A percentile compares a stretch with the other conserved stretches of the same genome.
Evolutionary conservation across 805 yeast genomes (phyloP).

Genomic region (Ogataea paraovalis): DNA sequence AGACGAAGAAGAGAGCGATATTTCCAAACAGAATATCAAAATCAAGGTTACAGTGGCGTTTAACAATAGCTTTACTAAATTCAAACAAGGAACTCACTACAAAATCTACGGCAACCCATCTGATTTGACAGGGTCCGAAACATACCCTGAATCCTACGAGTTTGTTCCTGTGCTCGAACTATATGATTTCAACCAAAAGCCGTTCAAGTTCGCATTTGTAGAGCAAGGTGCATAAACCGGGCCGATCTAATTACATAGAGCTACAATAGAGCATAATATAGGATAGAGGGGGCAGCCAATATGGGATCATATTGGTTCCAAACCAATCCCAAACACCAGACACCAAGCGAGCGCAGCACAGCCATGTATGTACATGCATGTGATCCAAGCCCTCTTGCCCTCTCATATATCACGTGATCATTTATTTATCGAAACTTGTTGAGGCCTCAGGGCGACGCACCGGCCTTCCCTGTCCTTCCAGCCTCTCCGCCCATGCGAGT

Average conservation of each 20-base stretch:
- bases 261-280: neutral
- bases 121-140: neutral
- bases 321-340: too few relatives aligned
- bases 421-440: too few relatives aligned
- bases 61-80: constrained; percentile 39
- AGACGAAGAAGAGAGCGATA: constrained; percentile 21
- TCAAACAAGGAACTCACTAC: constrained; percentile 22
- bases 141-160: constrained; percentile 18
- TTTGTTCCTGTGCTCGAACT: constrained; percentile 19
- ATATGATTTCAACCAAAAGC: constrained; percentile 5
- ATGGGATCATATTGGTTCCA: too few relatives aligned
- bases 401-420: neutral
- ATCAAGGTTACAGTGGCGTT: constrained; percentile 42
- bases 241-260: neutral
- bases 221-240: neutral
- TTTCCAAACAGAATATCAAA: constrained; percentile 28
- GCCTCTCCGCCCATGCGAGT: too few relatives aligned
- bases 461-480: too few relatives aligned
- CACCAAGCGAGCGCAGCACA: too few relatives aligned
- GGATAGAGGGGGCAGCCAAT: neutral
- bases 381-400: neutral
- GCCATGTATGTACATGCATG: too few relatives aligned
- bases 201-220: constrained; percentile 13
- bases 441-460: too few relatives aligned
- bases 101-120: constrained; percentile 19